Evolutionary conservation across 2,329 filamentous ascomycete genomes (phyloP).

Genomic region (Botrytis porri): DNA sequence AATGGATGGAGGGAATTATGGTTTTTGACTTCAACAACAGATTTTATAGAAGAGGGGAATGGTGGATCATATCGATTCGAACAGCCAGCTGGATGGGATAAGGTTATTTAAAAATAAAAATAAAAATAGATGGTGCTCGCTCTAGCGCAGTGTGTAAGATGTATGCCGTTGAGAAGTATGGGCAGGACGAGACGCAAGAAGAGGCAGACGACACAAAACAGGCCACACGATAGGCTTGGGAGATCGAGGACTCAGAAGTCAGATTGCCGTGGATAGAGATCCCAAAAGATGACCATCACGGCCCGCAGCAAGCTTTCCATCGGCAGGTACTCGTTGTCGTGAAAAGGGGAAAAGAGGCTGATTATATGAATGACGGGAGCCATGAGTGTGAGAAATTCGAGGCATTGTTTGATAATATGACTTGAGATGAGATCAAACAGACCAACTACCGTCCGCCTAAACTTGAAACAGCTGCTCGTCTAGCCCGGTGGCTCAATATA

Average conservation of each 20-base stretch:
- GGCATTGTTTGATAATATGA: neutral
- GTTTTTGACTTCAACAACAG: neutral
- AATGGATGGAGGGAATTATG: neutral
- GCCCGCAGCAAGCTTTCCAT: neutral
- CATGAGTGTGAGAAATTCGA: neutral
- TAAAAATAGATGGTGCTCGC: neutral
- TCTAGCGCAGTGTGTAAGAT: neutral
- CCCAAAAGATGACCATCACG: neutral
- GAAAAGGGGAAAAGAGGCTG: neutral
- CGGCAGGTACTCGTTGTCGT: neutral
- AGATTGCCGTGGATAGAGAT: neutral
- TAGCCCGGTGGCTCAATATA: neutral
- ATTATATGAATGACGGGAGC: neutral
- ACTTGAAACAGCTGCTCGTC: neutral
- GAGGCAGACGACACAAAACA: neutral
- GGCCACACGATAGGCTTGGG: neutral
- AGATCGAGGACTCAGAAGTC: too few relatives aligned
- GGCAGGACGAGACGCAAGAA: neutral
- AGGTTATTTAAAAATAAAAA: neutral
- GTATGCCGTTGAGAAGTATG: neutral
- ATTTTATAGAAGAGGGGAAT: neutral
- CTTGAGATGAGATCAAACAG: neutral
- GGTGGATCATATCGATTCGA: neutral
- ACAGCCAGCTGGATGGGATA: neutral
- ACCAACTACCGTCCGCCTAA: neutral